Base-by-base conservation (phyloP, 225 moss, liverwort and hornwort genomes). In the Marchantia paleacea region DNA sequence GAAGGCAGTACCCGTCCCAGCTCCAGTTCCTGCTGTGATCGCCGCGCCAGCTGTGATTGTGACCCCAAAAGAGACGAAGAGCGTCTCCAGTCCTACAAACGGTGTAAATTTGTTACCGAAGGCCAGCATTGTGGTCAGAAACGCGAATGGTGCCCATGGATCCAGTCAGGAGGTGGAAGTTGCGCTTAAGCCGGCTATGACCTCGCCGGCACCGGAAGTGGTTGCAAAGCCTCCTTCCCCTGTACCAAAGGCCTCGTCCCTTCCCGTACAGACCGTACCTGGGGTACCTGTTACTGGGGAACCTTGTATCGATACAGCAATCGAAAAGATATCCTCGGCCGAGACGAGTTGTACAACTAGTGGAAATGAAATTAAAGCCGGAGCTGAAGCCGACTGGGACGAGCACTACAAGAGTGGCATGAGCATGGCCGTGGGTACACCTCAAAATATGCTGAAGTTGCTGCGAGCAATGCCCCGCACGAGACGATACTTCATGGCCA, bases 381-480 rank as follows among this genome's bases (percentile, higher is more conserved):
- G 55, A 20, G 47, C 24, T 10, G 87, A 87, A 31, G 84, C 87
- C 16, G 89, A 91, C 57, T 94, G 93, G 94, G 91, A 90, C 63
- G 97, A 92, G 20, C 90, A 85, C 73, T 89, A 89, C 24, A 95
- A 91, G 61, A 91, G 87, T 78, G 90, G 90, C 50, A 87, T 73
- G 55, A 87, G 82, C 68, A 80, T 78, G 26, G 83, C 86, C 28
- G 75, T 68, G 51, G 78, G 63, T 13, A 69, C 88, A 62, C 85
- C 90, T 19, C 93, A 88, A 65, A 92, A 88, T 54, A 89, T 92
- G 66, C 80, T 94, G 86, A 90, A 90, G 16, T 90, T 97, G 70
- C 80, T 97, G 72, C 91, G 92, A 65, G 86, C 75, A 11, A 97
- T 97, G 88, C 96, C 94, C 25, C 93, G 91, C 78, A 94, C 94